These are phyloP conservation scores for Leccinum fallax DNA, from an alignment of 1,284 basidiomycete species.

Conservation along the genomic window DNA sequence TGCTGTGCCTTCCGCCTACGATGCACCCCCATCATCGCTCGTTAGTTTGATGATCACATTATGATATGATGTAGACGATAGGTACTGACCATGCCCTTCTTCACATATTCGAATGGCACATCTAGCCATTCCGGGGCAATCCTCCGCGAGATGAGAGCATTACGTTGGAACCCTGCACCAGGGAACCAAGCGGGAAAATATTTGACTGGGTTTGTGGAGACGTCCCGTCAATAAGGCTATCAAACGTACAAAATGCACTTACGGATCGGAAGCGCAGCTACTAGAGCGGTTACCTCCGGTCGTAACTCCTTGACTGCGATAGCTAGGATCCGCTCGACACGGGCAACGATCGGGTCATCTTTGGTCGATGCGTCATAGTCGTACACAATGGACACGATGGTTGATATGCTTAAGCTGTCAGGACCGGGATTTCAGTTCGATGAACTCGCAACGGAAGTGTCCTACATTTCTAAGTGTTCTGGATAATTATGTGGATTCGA, in stretches of 20 bases:
- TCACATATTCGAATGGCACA: slow-evolving; percentile 25
- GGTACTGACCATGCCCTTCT: slow-evolving; percentile 24
- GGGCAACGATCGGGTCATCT: slow-evolving; percentile 24
- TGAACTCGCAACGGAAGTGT: background rate
- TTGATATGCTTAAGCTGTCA: slow-evolving; percentile 19
- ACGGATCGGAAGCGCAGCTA: slow-evolving; percentile 23
- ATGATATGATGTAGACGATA: background rate
- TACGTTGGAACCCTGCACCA: slow-evolving; percentile 22
- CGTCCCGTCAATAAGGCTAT: background rate
- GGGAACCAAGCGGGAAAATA: slow-evolving; percentile 28
- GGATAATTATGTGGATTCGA: slow-evolving; percentile 4
- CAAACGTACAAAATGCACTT: slow-evolving; percentile 2
- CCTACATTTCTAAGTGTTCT: slow-evolving; percentile 27
- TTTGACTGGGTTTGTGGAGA: slow-evolving; percentile 12
- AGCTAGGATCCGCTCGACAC: slow-evolving; percentile 13
- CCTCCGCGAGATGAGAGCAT: slow-evolving; percentile 11
- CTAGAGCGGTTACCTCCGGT: slow-evolving; percentile 21
- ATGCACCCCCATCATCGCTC: background rate
- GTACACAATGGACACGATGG: slow-evolving; percentile 29
- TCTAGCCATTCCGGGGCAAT: slow-evolving; percentile 16
- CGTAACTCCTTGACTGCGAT: slow-evolving; percentile 14
- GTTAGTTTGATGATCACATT: background rate
- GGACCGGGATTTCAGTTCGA: background rate
- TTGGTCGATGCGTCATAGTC: slow-evolving; percentile 17
- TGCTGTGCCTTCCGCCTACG: slow-evolving; percentile 24